Conservation (phyloP, 1,139 yeast species). For the Ogataea hybrid region DNA sequence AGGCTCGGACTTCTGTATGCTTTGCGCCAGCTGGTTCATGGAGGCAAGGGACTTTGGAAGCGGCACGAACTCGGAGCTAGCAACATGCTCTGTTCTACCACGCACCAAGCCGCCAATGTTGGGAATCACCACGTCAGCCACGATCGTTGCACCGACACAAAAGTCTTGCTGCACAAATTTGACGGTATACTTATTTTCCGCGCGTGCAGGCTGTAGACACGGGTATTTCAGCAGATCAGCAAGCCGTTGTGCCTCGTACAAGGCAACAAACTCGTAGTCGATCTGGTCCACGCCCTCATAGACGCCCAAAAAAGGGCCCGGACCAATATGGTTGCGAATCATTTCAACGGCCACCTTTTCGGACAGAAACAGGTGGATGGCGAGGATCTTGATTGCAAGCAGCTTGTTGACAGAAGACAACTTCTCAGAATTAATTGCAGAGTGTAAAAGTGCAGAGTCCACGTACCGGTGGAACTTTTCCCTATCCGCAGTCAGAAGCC, state of each 20-base stretch:
- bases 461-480: constrained; percentile 54
- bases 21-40: constrained; percentile 53
- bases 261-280: constrained; percentile 55
- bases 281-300: constrained; percentile 51
- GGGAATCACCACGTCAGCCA: constrained; percentile 76
- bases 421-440: constrained; percentile 33
- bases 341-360: constrained; percentile 52
- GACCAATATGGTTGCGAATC: constrained; percentile 35
- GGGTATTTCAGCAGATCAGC: constrained; percentile 41
- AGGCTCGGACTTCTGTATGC: constrained; percentile 60
- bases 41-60: constrained; percentile 55
- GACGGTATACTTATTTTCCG: constrained; percentile 15
- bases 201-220: constrained; percentile 13
- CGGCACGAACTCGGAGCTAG: constrained; percentile 51
- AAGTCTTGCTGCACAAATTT: constrained; percentile 35
- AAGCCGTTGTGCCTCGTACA: constrained; percentile 71
- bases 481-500: constrained; percentile 55
- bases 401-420: constrained; percentile 42
- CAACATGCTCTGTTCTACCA: background rate
- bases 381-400: constrained; percentile 54
- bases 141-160: constrained; percentile 54
- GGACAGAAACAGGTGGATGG: constrained; percentile 55
- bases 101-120: constrained; percentile 29
- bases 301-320: constrained; percentile 32
- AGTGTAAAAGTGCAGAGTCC: constrained; percentile 51